These are phyloP conservation scores for Paramecium sonneborni DNA, from an alignment of 73 alveolate genomes.

Conservation along the genomic window DNA sequence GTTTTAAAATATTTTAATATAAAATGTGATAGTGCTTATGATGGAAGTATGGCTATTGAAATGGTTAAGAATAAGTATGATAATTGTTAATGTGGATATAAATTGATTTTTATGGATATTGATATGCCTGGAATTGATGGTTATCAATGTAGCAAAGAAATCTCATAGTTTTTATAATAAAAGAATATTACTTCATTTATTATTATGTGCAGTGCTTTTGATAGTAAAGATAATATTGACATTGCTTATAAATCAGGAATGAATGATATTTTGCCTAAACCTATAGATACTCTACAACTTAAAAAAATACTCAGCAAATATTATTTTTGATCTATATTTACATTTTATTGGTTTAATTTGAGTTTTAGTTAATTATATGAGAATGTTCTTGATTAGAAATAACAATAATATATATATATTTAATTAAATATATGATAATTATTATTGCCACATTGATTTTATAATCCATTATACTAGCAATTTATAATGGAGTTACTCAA, in stretches of 20 bases:
- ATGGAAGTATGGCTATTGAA: not conserved
- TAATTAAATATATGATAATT: not conserved
- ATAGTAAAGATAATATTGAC: not conserved
- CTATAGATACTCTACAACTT: not conserved
- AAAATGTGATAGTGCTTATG: not conserved
- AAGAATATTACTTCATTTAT: not conserved
- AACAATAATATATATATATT: not conserved
- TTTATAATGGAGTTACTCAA: not conserved
- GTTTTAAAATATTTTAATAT: not conserved
- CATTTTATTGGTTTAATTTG: not conserved
- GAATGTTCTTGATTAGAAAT: not conserved
- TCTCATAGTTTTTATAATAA: not conserved
- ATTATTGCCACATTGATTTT: not conserved
- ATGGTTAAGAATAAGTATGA: not conserved
- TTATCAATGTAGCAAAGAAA: not conserved
- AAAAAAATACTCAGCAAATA: not conserved
- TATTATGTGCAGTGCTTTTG: not conserved
- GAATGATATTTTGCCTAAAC: not conserved
- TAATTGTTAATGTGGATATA: not conserved
- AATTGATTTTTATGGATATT: not conserved
- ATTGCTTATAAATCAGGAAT: not conserved
- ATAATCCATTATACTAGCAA: not conserved
- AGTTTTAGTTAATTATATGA: too few relatives aligned
- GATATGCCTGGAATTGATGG: slow-evolving; percentile 17
- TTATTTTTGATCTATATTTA: not conserved